Evolutionary conservation across 805 yeast species (phyloP), one percentile per base, ranked within the genome.

Genomic region (Saccharomycopsis oosterbeekiorum): DNA sequence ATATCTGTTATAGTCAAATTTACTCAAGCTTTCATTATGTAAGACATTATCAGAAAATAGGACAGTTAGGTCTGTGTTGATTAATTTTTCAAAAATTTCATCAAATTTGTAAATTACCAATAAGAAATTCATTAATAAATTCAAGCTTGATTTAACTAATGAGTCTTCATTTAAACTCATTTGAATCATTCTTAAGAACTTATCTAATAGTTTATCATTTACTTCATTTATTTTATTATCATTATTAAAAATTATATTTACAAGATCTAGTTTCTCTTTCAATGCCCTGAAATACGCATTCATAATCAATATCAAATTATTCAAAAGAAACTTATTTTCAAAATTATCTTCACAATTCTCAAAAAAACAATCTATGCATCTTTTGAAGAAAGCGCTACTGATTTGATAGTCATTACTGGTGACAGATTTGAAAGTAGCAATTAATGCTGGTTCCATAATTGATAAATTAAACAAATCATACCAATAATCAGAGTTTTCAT

Each of bases 381-480:
- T 55, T 29, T 37, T 26, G 29, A 61, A 60, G 29, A 55, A 58
- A 11, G 24, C 21, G 12, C 60, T 37, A 2, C 59, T 60, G 9
- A 54, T 36, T 12, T 34, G 9, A 51, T 61, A 60, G 12, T 58
- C 24, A 3, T 24, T 36, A 34, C 54, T 61, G 14, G 36, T 57
- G 5, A 61, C 15, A 19, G 65, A 55, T 34, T 57, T 61, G 26
- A 63, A 63, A 6, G 65, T 63, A 4, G 65, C 65, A 14, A 61
- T 55, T 26, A 63, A 51, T 17, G 65, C 62, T n/a, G 65, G 64
- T 53, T 61, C 65, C 21, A 56, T 17, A 19, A 63, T 59, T 14
- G 64, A 51, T 8, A 63, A 53, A 11, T 56, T 42, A 42, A 63
- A 63, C 12, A 63, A 61, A 47, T 63, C 65, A 9, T 59, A 37